phyloP scores from a whole-genome alignment of 257 asterid species.

The Solanum lycopersicoides region DNA sequence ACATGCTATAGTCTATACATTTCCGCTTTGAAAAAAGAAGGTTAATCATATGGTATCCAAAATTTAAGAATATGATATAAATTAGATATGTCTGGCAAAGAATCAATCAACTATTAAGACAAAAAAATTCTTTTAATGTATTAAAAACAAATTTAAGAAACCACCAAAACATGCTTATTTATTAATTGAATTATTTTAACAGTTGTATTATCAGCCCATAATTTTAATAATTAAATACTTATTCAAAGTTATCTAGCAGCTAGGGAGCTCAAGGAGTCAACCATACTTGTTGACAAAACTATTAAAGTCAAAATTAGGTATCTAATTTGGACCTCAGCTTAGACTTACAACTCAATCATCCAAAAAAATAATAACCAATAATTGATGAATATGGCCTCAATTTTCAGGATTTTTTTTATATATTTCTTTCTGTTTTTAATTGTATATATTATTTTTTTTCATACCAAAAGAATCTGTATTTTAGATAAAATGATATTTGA shows the following conservation, averaged over 20 bases:
- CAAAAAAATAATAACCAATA: not conserved
- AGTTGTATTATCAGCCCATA: not conserved
- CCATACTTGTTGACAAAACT: not conserved
- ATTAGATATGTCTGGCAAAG: not conserved
- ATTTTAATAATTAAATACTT: not conserved
- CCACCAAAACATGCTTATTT: not conserved
- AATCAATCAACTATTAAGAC: not conserved
- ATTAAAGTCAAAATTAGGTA: not conserved
- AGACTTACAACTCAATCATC: not conserved
- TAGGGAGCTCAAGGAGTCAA: not conserved
- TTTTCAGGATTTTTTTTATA: not conserved
- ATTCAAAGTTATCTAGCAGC: not conserved
- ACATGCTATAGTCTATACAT: not conserved
- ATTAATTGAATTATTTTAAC: not conserved
- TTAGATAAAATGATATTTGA: not conserved
- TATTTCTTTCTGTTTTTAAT: not conserved
- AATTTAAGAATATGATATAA: not conserved
- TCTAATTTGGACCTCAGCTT: not conserved
- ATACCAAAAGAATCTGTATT: not conserved
- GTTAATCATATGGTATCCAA: not conserved
- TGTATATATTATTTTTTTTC: not conserved
- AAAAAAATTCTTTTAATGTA: not conserved
- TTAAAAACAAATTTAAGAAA: not conserved
- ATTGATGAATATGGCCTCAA: not conserved
- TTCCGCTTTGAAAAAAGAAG: not conserved